Conservation (phyloP, 2,329 filamentous ascomycete species). For the Fusarium begoniae region DNA sequence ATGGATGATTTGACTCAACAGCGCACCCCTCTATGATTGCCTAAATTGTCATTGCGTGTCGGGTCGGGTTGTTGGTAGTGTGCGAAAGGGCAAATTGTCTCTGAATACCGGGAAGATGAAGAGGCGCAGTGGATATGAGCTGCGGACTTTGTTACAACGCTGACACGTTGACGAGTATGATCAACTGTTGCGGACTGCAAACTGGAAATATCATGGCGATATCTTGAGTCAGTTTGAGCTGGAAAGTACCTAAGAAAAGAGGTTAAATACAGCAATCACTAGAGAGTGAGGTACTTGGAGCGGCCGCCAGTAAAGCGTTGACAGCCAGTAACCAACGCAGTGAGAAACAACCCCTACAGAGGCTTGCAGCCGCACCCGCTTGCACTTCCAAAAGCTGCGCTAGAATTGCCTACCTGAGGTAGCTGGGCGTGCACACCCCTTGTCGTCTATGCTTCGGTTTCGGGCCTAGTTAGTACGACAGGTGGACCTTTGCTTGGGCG, state of each 20-base stretch:
- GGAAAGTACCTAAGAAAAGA: neutral
- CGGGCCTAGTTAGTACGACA: conserved; percentile 20
- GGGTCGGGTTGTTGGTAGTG: conserved; percentile 34
- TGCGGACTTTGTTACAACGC: conserved; percentile 15
- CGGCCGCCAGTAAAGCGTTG: conserved; percentile 24
- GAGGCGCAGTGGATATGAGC: neutral
- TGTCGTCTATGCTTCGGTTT: conserved; percentile 29
- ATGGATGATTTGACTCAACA: neutral
- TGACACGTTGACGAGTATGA: neutral
- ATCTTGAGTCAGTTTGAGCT: neutral
- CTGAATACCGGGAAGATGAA: neutral
- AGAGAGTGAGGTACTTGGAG: neutral
- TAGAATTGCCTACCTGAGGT: conserved; percentile 14
- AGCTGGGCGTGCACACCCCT: conserved; percentile 12
- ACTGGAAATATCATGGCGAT: neutral
- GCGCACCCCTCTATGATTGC: conserved; percentile 1
- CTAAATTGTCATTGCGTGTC: conserved; percentile 12
- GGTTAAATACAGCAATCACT: neutral
- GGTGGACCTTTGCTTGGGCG: neutral
- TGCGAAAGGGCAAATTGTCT: conserved; percentile 20
- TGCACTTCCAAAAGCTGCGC: conserved; percentile 20
- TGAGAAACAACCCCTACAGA: conserved; percentile 9
- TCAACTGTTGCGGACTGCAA: neutral
- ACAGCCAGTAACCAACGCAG: neutral
- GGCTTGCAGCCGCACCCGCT: conserved; percentile 25